Conservation (phyloP, 352 stramenopile species). For the Pythium insidiosum region DNA sequence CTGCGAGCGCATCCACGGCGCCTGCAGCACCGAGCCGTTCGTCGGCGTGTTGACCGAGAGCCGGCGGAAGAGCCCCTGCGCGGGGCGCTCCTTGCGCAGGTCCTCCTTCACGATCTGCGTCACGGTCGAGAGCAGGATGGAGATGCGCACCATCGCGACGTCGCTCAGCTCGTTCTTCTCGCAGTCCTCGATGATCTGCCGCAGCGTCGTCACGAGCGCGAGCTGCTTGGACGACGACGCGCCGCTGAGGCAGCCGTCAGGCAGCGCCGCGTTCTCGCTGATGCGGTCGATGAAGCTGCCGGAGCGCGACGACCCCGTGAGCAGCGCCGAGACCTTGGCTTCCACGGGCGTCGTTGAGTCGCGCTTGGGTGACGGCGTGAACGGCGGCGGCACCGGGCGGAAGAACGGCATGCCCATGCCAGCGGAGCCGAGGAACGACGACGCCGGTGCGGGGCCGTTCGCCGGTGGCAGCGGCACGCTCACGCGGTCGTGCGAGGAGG, state of each 20-base stretch:
- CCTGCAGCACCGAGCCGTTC: not conserved
- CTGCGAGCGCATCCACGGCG: constrained; percentile 28
- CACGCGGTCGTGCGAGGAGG: not conserved
- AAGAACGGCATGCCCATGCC: no score
- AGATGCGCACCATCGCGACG: constrained; percentile 52
- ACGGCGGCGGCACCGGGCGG: no score
- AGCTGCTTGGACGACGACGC: constrained; percentile 23
- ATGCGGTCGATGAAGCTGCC: no score
- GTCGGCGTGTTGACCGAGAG: constrained; percentile 15
- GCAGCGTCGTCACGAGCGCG: constrained; percentile 28
- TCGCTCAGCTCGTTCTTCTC: constrained; percentile 53
- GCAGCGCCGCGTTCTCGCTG: constrained; percentile 9
- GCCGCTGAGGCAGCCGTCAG: not conserved
- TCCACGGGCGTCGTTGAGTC: not conserved
- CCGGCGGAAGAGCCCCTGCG: constrained; percentile 32
- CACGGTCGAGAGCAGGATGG: constrained; percentile 54
- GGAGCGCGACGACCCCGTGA: no score
- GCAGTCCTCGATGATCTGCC: constrained; percentile 44
- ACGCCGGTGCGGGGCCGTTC: no score
- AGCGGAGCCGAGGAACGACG: not conserved
- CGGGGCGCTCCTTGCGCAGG: constrained; percentile 30
- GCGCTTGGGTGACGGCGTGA: not conserved
- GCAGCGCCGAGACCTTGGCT: not conserved
- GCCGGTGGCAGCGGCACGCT: not conserved
- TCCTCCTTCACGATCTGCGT: constrained; percentile 65